Evolutionary conservation across 2,329 filamentous ascomycete genomes (phyloP).

Genomic region (Verticillium tricorpus): DNA sequence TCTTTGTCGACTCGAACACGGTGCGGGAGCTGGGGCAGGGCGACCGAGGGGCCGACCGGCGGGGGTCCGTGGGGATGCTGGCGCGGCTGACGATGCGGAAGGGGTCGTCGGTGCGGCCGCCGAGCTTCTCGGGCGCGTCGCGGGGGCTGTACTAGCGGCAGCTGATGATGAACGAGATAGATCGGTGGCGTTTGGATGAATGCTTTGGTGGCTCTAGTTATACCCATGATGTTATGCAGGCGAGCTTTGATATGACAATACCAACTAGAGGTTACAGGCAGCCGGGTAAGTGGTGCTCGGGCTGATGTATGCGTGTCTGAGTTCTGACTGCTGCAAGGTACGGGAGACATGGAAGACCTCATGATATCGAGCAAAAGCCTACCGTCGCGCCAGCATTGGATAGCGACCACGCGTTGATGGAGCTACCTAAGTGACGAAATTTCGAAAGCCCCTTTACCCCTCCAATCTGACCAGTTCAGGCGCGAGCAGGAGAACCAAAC

Average conservation of each 20-base stretch:
- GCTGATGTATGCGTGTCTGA: no score
- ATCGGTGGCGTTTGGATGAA: not conserved
- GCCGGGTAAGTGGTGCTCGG: no score
- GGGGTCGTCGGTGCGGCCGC: slow-evolving; percentile 20
- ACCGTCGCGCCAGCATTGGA: no score
- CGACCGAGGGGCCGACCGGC: slow-evolving; percentile 22
- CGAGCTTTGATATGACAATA: not conserved
- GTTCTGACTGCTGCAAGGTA: no score
- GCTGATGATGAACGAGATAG: not conserved
- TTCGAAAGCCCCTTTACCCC: no score
- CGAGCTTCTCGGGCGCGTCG: slow-evolving; percentile 23
- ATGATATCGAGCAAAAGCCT: no score
- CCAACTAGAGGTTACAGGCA: not conserved
- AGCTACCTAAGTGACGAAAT: no score
- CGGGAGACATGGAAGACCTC: no score
- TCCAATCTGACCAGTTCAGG: no score
- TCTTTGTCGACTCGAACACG: slow-evolving; percentile 41
- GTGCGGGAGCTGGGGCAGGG: slow-evolving; percentile 31
- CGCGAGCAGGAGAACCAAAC: no score
- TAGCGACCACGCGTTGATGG: no score
- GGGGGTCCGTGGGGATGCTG: not conserved
- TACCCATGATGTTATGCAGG: slow-evolving; percentile 4
- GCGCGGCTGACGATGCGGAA: slow-evolving; percentile 14
- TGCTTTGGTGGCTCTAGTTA: slow-evolving; percentile 1
- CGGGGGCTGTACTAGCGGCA: not conserved